Conservation (phyloP, 192 early-diverging fungal genomes). For the Coemansia sp. region DNA sequence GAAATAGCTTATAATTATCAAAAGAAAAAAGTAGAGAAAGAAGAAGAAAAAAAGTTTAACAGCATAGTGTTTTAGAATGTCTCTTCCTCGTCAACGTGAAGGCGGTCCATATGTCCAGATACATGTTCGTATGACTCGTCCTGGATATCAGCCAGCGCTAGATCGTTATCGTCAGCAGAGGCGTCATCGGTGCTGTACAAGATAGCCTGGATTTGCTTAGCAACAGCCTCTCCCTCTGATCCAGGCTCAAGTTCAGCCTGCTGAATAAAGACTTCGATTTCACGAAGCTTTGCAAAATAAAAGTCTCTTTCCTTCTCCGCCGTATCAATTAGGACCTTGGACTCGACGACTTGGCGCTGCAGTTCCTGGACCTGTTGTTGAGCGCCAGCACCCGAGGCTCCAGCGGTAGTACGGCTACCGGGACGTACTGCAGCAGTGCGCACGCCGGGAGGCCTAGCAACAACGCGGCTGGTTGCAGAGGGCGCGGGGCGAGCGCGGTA, state of each 20-base stretch:
- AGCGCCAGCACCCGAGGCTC: conserved; percentile 59
- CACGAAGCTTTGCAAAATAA: conserved; percentile 92
- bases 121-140: conserved; percentile 31
- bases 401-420: conserved; percentile 22
- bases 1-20: background rate
- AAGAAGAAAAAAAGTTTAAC: background rate
- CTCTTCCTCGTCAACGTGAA: conserved; percentile 51
- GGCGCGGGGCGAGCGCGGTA: conserved; percentile 32
- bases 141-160: conserved; percentile 4
- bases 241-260: conserved; percentile 66
- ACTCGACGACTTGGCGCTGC: conserved; percentile 76
- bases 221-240: conserved; percentile 58
- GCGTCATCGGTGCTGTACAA: conserved; percentile 87
- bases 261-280: conserved; percentile 94
- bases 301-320: conserved; percentile 98
- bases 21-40: conserved; percentile 1
- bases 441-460: conserved; percentile 12
- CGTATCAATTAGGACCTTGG: conserved; percentile 86
- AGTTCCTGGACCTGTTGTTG: conserved; percentile 72
- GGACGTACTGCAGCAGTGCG: conserved; percentile 18
- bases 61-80: conserved; percentile 28
- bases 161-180: conserved; percentile 22
- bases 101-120: conserved; percentile 29
- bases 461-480: conserved; percentile 11
- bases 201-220: conserved; percentile 83